A percentile compares a stretch with the other conserved stretches of the same genome.
These are phyloP conservation scores for Beauveria medogensis DNA, from an alignment of 2,329 filamentous ascomycete species.

Conservation along the genomic window DNA sequence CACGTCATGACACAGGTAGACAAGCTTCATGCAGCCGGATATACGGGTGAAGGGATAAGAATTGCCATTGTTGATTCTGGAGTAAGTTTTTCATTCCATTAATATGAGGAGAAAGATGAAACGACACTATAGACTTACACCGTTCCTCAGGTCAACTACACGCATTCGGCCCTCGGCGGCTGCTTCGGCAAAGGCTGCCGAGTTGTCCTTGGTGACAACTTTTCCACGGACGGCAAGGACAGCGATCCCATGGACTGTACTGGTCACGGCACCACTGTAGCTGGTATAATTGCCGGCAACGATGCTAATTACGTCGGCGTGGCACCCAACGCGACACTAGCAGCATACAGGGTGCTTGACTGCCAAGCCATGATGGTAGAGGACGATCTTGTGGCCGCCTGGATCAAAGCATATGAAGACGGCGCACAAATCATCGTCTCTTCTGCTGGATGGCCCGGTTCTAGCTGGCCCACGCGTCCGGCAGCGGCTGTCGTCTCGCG, in stretches of 20 bases:
- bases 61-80: background rate
- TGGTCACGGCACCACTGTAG: background rate
- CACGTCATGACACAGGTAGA: background rate
- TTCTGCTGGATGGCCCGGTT: background rate
- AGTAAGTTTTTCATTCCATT: background rate
- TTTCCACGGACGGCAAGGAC: background rate
- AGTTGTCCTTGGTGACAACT: background rate
- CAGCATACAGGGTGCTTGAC: background rate
- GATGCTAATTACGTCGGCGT: background rate
- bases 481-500: background rate
- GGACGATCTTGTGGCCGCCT: background rate
- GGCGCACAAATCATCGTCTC: background rate
- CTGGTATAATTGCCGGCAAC: background rate
- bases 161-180: background rate
- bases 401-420: background rate
- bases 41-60: background rate
- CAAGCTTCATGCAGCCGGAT: background rate
- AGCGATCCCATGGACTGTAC: background rate
- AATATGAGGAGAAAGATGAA: too few relatives aligned
- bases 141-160: background rate
- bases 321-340: background rate
- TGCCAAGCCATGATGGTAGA: background rate
- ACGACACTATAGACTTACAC: background rate
- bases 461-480: background rate
- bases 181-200: background rate